Evolutionary conservation across 768 basidiomycete species (phyloP).

Genomic region (Trametes elegans): DNA sequence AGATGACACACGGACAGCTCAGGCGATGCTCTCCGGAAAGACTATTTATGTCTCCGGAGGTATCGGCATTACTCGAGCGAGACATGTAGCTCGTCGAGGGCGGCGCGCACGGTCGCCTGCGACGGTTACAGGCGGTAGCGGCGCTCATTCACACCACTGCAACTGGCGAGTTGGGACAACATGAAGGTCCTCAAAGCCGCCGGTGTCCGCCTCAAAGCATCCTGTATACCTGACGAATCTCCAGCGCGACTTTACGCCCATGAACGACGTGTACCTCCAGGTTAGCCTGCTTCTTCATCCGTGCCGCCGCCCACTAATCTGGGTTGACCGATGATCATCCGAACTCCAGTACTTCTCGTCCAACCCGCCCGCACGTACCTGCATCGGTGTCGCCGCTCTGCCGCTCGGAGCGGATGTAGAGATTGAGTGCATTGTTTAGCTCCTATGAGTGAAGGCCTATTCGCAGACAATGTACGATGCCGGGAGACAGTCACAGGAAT

Average conservation of each 20-base stretch:
- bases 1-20: no score
- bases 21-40: constrained; percentile 36
- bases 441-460: constrained; percentile 10
- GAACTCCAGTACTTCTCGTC: constrained; percentile 45
- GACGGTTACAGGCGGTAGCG: not conserved
- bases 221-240: constrained; percentile 40
- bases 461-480: not conserved
- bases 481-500: not conserved
- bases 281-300: constrained; percentile 25
- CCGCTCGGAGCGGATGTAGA: constrained; percentile 56
- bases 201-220: constrained; percentile 37
- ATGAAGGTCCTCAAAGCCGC: constrained; percentile 38
- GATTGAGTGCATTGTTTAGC: constrained; percentile 58
- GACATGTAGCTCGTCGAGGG: constrained; percentile 35
- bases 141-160: not conserved
- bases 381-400: constrained; percentile 52
- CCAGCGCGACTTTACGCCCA: constrained; percentile 34
- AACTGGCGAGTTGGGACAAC: constrained; percentile 36
- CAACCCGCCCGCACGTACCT: constrained; percentile 54
- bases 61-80: constrained; percentile 34
- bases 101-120: constrained; percentile 38
- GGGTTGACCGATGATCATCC: not conserved
- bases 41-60: constrained; percentile 41
- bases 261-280: constrained; percentile 40
- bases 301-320: not conserved